Evolutionary conservation across 2,329 filamentous ascomycete species (phyloP), one percentile per base, ranked within the genome.

Genomic region (Alternaria postmessia): DNA sequence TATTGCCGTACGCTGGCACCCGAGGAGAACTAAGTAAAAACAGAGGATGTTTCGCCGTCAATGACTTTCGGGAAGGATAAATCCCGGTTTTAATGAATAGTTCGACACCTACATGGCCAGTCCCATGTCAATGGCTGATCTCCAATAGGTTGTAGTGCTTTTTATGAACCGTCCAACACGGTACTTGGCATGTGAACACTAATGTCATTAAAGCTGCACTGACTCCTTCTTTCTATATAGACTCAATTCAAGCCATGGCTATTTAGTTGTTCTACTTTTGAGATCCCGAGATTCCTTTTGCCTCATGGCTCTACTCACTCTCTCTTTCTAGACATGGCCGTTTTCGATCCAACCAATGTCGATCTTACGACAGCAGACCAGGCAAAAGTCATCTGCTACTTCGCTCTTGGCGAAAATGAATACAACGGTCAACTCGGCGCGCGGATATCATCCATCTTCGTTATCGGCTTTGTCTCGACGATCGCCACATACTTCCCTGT

Each of bases 381-480:
- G 43, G 30, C 48, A n/a, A 8, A 32, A 7, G 42, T 46, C 34
- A 39, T 54, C 26, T 58, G 55, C 26, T 58, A 54, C 49, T 42
- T 46, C 30, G 8, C 49, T 16, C n/a, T 58, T 2, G 18, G 26
- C 24, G 20, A 16, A 42, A 58, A 47, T 7, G 49, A 58, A 38
- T 34, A 54, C 34, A 47, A 48, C 16, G 51, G 42, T 5, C 34
- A 54, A 3, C 42, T 58, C 9, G 12, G 20, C 7, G 41, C 42
- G 6, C 18, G 49, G 1, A 54, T 54, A 14, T 58, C 55, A 2
- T 54, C 55, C 34, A 54, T 58, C 20, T 58, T 58, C 34, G 55
- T 58, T 4, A 54, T 58, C 11, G 55, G 55, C 42, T 18, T 58
- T 8, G 42, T 47, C 11, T 58, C 49, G 2, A 58, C 49, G 6